phyloP scores from a whole-genome alignment of 441 rosid species.

The Euphorbia celastroides region DNA sequence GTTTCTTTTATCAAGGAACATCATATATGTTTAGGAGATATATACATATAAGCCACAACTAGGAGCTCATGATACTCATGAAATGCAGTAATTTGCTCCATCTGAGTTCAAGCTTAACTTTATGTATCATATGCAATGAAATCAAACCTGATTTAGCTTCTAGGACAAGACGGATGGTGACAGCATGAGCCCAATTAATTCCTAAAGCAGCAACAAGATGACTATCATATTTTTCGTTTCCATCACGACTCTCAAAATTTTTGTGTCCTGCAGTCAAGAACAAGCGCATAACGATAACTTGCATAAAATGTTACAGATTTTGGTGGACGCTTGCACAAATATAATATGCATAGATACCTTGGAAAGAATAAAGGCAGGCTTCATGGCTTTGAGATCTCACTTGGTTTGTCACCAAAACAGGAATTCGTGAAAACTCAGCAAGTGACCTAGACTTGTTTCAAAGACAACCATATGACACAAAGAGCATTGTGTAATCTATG shows the following conservation, averaged over 20 bases:
- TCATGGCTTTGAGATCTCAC: conserved; percentile 65
- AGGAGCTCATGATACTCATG: not conserved
- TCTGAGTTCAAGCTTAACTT: not conserved
- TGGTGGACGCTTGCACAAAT: conserved; percentile 14
- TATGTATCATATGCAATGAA: conserved; percentile 4
- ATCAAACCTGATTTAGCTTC: conserved; percentile 65
- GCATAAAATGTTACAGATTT: conserved; percentile 10
- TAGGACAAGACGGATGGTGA: conserved; percentile 67
- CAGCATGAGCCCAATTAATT: conserved; percentile 90
- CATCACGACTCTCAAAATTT: conserved; percentile 29
- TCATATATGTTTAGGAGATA: too few species aligned
- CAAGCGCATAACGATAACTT: not conserved
- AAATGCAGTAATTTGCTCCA: not conserved
- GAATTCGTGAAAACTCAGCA: conserved; percentile 80
- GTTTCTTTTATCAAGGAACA: too few species aligned
- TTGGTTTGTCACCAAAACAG: conserved; percentile 85
- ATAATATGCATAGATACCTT: conserved; percentile 40
- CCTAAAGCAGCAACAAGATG: conserved; percentile 83
- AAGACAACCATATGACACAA: conserved; percentile 4
- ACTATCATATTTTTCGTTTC: conserved; percentile 39
- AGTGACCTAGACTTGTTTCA: conserved; percentile 50
- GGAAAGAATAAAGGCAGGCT: conserved; percentile 51
- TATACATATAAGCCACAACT: not conserved
- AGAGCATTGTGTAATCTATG: conserved; percentile 14
- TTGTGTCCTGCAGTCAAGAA: conserved; percentile 33